These are phyloP conservation scores for Acanthamoeba pearcei DNA, from an alignment of 208 protist genomes.

Conservation along the genomic window DNA sequence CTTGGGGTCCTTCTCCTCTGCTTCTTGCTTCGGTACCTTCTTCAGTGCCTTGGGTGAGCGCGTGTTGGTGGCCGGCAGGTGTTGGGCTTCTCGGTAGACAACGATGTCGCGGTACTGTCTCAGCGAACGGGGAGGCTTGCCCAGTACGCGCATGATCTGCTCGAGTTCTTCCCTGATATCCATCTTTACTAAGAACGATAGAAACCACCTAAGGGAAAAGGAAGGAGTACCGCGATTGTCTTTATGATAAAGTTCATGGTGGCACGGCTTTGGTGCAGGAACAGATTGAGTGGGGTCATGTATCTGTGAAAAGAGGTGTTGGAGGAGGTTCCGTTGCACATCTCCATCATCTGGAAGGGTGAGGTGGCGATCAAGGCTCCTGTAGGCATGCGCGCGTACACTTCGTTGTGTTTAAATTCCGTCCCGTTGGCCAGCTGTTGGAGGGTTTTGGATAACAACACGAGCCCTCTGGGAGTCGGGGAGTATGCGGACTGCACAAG, in stretches of 20 bases:
- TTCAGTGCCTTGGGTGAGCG: not conserved
- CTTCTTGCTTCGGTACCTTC: not conserved
- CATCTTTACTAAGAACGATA: not conserved
- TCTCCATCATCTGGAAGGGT: not conserved
- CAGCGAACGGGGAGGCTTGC: conserved; percentile 15
- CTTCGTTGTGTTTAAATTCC: conserved; percentile 78
- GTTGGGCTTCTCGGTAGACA: not conserved
- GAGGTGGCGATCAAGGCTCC: no score
- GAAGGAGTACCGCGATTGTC: not conserved
- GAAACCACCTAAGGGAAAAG: no score
- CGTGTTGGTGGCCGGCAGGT: not conserved
- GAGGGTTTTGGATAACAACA: conserved; percentile 82
- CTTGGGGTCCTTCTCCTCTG: not conserved
- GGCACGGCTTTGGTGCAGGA: not conserved
- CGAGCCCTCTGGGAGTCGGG: conserved; percentile 10
- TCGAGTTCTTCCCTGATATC: not conserved
- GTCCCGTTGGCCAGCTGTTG: conserved; percentile 84
- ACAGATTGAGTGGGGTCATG: conserved; percentile 13
- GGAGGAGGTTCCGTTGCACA: not conserved
- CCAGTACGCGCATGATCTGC: not conserved
- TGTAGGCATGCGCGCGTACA: not conserved
- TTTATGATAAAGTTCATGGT: not conserved
- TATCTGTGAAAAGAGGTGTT: not conserved
- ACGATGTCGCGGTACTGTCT: conserved; percentile 11
- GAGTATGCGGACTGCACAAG: not conserved